A percentile compares a stretch with the other conserved stretches of the same genome.
phyloP scores from a whole-genome alignment of 1,139 yeast genomes.

The Geotrichum australiense region DNA sequence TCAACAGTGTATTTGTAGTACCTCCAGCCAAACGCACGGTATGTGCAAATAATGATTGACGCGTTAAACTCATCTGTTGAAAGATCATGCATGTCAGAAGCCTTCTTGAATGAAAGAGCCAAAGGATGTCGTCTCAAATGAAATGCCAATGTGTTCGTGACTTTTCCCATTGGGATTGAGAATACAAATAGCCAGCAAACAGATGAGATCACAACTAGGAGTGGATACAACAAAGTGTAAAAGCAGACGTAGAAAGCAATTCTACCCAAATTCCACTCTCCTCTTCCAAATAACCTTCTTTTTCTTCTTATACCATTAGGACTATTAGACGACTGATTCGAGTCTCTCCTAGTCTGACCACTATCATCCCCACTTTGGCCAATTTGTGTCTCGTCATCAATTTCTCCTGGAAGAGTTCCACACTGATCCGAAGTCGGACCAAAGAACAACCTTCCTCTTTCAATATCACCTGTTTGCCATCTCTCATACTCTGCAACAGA shows the following conservation, averaged over 20 bases:
- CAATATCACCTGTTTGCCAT: slow-evolving; percentile 71
- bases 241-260: slow-evolving; percentile 69
- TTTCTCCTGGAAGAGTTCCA: no score
- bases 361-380: not conserved
- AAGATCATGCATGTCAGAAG: slow-evolving; percentile 36
- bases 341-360: slow-evolving; percentile 2
- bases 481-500: slow-evolving; percentile 76
- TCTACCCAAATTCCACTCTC: slow-evolving; percentile 85
- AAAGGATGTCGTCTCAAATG: slow-evolving; percentile 89
- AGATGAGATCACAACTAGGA: slow-evolving; percentile 48
- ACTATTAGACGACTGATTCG: slow-evolving; percentile 5
- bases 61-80: slow-evolving; percentile 24
- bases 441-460: slow-evolving; percentile 59
- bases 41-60: slow-evolving; percentile 66
- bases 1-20: slow-evolving; percentile 94
- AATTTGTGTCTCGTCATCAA: slow-evolving; percentile 1
- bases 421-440: no score
- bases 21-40: slow-evolving; percentile 84
- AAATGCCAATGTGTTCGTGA: slow-evolving; percentile 55
- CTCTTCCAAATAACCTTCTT: slow-evolving; percentile 76
- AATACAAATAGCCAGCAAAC: slow-evolving; percentile 79
- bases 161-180: slow-evolving; percentile 90
- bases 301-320: slow-evolving; percentile 8
- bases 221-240: slow-evolving; percentile 64
- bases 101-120: slow-evolving; percentile 66